phyloP scores from a whole-genome alignment of 345 rosid species.

The Hirschfeldia incana region DNA sequence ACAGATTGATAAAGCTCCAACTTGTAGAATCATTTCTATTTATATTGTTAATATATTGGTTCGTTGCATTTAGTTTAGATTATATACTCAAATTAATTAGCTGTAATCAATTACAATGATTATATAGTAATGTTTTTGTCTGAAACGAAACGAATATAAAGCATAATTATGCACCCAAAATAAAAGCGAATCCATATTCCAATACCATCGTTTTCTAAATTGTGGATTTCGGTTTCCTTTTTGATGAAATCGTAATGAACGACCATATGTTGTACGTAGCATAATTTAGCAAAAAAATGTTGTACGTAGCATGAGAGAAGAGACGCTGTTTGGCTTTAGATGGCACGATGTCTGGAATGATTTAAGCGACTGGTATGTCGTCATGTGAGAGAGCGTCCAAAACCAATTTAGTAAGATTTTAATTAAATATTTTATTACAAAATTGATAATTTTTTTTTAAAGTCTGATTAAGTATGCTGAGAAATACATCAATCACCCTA shows the following conservation, averaged over 20 bases:
- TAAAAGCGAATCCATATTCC: conserved; percentile 11
- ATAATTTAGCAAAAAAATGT: too few species aligned
- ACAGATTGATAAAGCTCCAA: conserved; percentile 27
- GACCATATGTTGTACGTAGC: too few species aligned
- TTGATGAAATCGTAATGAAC: too few species aligned
- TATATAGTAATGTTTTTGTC: not conserved
- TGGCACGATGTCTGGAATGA: conserved; percentile 18
- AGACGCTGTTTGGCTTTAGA: not conserved
- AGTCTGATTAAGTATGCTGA: too few species aligned
- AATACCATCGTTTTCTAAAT: not conserved
- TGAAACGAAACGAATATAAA: conserved; percentile 28
- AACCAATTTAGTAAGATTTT: too few species aligned
- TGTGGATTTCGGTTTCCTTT: not conserved
- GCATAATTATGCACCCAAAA: conserved; percentile 14
- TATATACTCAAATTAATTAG: conserved; percentile 16
- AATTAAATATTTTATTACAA: too few species aligned
- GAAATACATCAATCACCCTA: too few species aligned
- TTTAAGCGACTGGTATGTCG: not conserved
- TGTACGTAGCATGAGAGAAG: too few species aligned
- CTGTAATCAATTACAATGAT: conserved; percentile 28
- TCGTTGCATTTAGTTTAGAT: conserved; percentile 10
- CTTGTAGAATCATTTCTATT: conserved; percentile 24
- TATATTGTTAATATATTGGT: conserved; percentile 3
- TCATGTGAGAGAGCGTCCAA: not conserved
- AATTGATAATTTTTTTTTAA: too few species aligned